These are phyloP conservation scores for Aspergillus transmontanensis DNA, from an alignment of 2,329 filamentous ascomycete genomes.

Conservation along the genomic window DNA sequence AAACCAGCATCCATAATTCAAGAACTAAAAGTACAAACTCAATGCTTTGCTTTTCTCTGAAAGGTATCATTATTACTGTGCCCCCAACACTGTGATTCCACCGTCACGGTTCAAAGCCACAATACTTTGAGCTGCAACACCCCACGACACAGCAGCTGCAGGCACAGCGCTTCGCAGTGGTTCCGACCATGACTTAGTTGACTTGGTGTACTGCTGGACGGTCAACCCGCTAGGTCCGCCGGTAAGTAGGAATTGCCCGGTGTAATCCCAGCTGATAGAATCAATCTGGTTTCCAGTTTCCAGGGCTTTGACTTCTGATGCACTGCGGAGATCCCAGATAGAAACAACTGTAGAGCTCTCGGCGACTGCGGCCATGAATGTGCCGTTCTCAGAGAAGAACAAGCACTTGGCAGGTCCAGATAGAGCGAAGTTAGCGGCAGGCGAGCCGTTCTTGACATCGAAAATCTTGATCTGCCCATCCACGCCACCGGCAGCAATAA, in stretches of 20 bases:
- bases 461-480: conserved; percentile 85
- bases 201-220: conserved; percentile 88
- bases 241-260: conserved; percentile 85
- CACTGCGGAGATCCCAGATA: conserved; percentile 90
- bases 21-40: conserved; percentile 10
- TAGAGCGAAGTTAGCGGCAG: conserved; percentile 72
- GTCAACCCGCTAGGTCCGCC: conserved; percentile 78
- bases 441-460: conserved; percentile 77
- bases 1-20: conserved; percentile 5
- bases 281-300: conserved; percentile 80
- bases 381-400: conserved; percentile 93
- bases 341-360: conserved; percentile 77
- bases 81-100: conserved; percentile 69
- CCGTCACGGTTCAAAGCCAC: conserved; percentile 76
- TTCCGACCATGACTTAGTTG: conserved; percentile 85
- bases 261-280: conserved; percentile 87
- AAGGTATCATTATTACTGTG: conserved; percentile 49
- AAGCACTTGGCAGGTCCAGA: conserved; percentile 71
- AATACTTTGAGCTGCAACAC: conserved; percentile 70
- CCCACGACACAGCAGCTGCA: conserved; percentile 77
- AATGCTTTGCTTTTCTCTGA: conserved; percentile 12
- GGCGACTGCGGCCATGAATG: conserved; percentile 84
- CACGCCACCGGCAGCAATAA: conserved; percentile 81
- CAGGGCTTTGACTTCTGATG: conserved; percentile 77
- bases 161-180: conserved; percentile 75